phyloP scores from a whole-genome alignment of 2,329 filamentous ascomycete species.

The Nigrograna mackinnonii region DNA sequence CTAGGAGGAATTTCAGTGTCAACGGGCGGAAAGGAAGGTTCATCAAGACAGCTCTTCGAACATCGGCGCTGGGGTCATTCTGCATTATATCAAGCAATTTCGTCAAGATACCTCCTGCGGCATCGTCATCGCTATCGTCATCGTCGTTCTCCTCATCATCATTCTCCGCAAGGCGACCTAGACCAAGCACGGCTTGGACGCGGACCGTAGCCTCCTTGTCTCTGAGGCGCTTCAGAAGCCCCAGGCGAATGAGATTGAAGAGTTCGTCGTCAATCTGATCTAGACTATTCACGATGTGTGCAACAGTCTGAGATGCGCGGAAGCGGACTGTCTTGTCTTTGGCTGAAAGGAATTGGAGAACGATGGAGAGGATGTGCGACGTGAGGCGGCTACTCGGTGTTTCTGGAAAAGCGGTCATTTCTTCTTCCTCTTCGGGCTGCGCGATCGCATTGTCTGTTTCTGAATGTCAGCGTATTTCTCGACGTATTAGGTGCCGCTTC shows the following conservation, averaged over 20 bases:
- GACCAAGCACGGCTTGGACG: slow-evolving; percentile 86
- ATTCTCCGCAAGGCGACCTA: slow-evolving; percentile 77
- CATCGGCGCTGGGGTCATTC: slow-evolving; percentile 92
- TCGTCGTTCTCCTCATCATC: slow-evolving; percentile 63
- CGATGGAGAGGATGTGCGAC: slow-evolving; percentile 70
- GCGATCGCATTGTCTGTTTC: slow-evolving; percentile 34
- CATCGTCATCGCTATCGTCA: slow-evolving; percentile 72
- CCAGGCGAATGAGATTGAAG: slow-evolving; percentile 79
- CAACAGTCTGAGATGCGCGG: slow-evolving; percentile 84
- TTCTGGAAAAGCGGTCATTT: slow-evolving; percentile 73
- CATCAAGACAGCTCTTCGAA: slow-evolving; percentile 82
- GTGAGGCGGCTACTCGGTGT: slow-evolving; percentile 83
- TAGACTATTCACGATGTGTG: slow-evolving; percentile 89
- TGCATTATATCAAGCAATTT: slow-evolving; percentile 88
- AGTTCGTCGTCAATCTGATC: slow-evolving; percentile 91
- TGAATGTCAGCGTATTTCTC: slow-evolving; percentile 11
- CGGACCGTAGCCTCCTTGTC: slow-evolving; percentile 95
- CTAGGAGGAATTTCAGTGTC: slow-evolving; percentile 84
- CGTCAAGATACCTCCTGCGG: slow-evolving; percentile 71
- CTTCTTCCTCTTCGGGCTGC: slow-evolving; percentile 59
- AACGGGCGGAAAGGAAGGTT: slow-evolving; percentile 86
- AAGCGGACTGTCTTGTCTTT: slow-evolving; percentile 96
- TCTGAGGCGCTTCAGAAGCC: slow-evolving; percentile 80
- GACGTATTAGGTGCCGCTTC: background rate
- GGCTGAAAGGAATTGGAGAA: slow-evolving; percentile 75